Evolutionary conservation across 768 basidiomycete genomes (phyloP).

Genomic region (Mycena belliarum): DNA sequence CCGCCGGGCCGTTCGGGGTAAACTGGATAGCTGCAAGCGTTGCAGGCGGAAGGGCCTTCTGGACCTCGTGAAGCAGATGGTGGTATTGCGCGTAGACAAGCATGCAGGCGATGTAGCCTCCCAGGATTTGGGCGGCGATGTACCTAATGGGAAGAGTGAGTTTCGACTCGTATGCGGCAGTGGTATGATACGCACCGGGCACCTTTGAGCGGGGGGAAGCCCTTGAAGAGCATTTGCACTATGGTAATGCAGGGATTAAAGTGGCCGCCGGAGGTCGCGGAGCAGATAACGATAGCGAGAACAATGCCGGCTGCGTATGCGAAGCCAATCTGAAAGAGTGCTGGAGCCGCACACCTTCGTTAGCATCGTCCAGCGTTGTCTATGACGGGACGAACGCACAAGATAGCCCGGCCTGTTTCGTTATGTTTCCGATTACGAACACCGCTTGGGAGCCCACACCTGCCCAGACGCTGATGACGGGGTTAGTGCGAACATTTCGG

Average conservation of each 20-base stretch:
- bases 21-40: conserved; percentile 31
- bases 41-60: conserved; percentile 30
- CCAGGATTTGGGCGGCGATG: conserved; percentile 65
- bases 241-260: conserved; percentile 68
- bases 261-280: conserved; percentile 60
- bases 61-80: conserved; percentile 41
- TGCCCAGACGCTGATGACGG: conserved; percentile 19
- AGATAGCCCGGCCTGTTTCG: conserved; percentile 42
- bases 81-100: conserved; percentile 64
- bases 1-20: conserved; percentile 47
- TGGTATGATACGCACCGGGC: conserved; percentile 37
- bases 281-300: conserved; percentile 55
- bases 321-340: conserved; percentile 56
- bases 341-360: conserved; percentile 30
- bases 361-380: neutral
- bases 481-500: conserved; percentile 37
- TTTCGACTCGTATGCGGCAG: neutral
- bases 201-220: conserved; percentile 55
- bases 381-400: conserved; percentile 37
- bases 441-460: conserved; percentile 58
- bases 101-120: conserved; percentile 63
- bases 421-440: conserved; percentile 48
- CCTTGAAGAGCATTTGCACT: conserved; percentile 49
- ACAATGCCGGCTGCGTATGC: conserved; percentile 62
- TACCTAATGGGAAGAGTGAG: conserved; percentile 42